A percentile compares a stretch with the other conserved stretches of the same genome.
These are phyloP conservation scores for Evansstolkia leycettana DNA, from an alignment of 495 filamentous ascomycete genomes.

Conservation along the genomic window DNA sequence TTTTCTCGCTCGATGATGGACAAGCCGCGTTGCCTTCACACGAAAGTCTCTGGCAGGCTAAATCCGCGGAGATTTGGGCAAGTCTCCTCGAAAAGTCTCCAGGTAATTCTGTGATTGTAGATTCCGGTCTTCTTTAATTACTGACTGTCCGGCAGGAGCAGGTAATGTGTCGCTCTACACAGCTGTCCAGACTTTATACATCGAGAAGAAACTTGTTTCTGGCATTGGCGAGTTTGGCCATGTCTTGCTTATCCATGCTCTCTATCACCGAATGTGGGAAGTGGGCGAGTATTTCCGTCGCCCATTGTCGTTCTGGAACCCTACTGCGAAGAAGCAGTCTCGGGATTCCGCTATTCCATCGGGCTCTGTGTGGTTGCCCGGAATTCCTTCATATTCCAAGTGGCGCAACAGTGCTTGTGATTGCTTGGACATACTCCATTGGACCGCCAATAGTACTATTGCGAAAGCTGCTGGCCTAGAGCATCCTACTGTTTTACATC, in stretches of 20 bases:
- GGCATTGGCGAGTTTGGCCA: slow-evolving; percentile 35
- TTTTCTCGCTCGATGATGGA: slow-evolving; percentile 29
- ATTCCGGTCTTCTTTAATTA: slow-evolving; percentile 3
- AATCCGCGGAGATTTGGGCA: slow-evolving; percentile 25
- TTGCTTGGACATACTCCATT: slow-evolving; percentile 42
- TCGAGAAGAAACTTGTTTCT: slow-evolving; percentile 34
- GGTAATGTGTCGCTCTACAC: slow-evolving; percentile 28
- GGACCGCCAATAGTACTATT: slow-evolving; percentile 36
- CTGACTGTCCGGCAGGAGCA: slow-evolving; percentile 3
- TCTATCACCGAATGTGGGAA: slow-evolving; percentile 40
- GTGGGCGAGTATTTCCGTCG: slow-evolving; percentile 34
- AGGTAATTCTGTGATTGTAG: slow-evolving; percentile 9
- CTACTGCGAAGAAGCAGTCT: slow-evolving; percentile 32
- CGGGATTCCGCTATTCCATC: slow-evolving; percentile 23
- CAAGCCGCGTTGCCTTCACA: slow-evolving; percentile 30
- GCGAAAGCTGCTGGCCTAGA: slow-evolving; percentile 34
- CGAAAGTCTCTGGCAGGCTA: slow-evolving; percentile 35
- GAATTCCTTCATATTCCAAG: slow-evolving; percentile 36
- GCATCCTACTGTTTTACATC: slow-evolving; percentile 38
- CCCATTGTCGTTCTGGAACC: slow-evolving; percentile 36
- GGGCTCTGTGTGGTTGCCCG: slow-evolving; percentile 37
- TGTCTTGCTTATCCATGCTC: slow-evolving; percentile 35
- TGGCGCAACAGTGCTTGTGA: slow-evolving; percentile 46
- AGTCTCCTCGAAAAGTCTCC: slow-evolving; percentile 14
- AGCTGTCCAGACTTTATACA: slow-evolving; percentile 33